phyloP scores from a whole-genome alignment of 805 yeast genomes.

The Starmerella sirachaensis region DNA sequence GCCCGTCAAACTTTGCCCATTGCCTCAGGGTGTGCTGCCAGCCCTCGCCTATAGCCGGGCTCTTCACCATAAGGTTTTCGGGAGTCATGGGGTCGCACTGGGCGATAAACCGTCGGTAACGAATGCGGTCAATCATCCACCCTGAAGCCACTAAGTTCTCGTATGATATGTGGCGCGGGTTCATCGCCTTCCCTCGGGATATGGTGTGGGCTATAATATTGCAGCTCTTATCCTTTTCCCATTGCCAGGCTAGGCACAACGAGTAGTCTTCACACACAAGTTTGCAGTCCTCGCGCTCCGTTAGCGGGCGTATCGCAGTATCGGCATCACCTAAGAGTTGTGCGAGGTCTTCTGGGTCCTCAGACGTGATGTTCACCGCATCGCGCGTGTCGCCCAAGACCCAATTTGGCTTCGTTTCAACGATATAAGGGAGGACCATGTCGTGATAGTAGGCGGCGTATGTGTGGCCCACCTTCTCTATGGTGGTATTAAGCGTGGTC shows the following conservation, averaged over 20 bases:
- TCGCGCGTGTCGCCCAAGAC: slow-evolving; percentile 9
- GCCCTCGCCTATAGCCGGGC: neutral
- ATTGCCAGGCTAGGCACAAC: slow-evolving; percentile 19
- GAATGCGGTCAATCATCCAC: slow-evolving; percentile 28
- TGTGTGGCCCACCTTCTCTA: neutral
- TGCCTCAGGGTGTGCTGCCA: too few species aligned
- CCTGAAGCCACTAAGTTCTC: slow-evolving; percentile 13
- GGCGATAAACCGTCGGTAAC: slow-evolving; percentile 17
- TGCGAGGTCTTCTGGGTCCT: neutral
- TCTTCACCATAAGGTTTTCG: neutral
- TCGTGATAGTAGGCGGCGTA: slow-evolving; percentile 26
- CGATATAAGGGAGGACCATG: slow-evolving; percentile 24
- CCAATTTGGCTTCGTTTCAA: slow-evolving; percentile 21
- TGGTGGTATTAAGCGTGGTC: too few species aligned
- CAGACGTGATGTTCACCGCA: neutral
- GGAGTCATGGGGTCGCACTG: slow-evolving; percentile 26
- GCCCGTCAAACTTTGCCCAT: too few species aligned
- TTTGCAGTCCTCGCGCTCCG: slow-evolving; percentile 11
- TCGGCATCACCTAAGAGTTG: neutral
- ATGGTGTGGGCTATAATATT: slow-evolving; percentile 9
- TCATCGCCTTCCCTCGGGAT: slow-evolving; percentile 15
- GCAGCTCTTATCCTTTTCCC: slow-evolving; percentile 14
- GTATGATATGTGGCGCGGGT: slow-evolving; percentile 8
- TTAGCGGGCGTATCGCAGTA: slow-evolving; percentile 15
- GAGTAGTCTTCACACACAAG: slow-evolving; percentile 11